Evolutionary conservation across 2,329 filamentous ascomycete species (phyloP).

Genomic region (Sporothrix brasiliensis): DNA sequence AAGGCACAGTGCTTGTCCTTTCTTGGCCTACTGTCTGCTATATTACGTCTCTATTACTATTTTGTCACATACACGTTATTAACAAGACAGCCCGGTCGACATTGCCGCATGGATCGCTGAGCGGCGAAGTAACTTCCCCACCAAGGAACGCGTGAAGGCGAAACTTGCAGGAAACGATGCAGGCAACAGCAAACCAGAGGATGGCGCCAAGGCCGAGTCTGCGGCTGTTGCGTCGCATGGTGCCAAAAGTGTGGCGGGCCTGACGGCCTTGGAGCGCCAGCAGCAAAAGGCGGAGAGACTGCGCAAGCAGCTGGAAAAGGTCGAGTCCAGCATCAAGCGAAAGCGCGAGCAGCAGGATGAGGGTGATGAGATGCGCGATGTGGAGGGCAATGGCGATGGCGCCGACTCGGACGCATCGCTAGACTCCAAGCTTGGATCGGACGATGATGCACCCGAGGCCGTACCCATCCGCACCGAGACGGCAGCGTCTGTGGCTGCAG

Average conservation of each 20-base stretch:
- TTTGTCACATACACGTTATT: conserved; percentile 27
- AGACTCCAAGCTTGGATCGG: conserved; percentile 38
- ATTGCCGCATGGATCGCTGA: conserved; percentile 80
- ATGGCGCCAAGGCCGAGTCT: not conserved
- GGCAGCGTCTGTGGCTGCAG: conserved; percentile 31
- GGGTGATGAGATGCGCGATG: conserved; percentile 65
- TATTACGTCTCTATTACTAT: not conserved
- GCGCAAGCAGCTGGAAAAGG: conserved; percentile 66
- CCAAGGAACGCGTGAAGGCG: conserved; percentile 67
- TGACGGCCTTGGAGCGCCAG: conserved; percentile 57
- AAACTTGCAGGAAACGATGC: conserved; percentile 56
- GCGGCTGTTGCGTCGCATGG: not conserved
- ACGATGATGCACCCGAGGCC: conserved; percentile 61
- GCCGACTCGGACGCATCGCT: conserved; percentile 38
- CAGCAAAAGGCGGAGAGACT: conserved; percentile 63
- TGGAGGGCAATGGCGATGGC: conserved; percentile 41
- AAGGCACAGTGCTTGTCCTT: not conserved
- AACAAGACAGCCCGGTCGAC: conserved; percentile 60
- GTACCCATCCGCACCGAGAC: conserved; percentile 54
- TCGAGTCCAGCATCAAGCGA: conserved; percentile 69
- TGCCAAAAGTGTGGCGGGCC: conserved; percentile 46
- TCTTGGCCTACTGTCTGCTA: not conserved
- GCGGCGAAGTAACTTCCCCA: conserved; percentile 78
- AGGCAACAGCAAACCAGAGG: conserved; percentile 63
- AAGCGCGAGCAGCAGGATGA: conserved; percentile 70